Evolutionary conservation across 176 grass and related monocot species (phyloP).

Genomic region (Poa pratensis): DNA sequence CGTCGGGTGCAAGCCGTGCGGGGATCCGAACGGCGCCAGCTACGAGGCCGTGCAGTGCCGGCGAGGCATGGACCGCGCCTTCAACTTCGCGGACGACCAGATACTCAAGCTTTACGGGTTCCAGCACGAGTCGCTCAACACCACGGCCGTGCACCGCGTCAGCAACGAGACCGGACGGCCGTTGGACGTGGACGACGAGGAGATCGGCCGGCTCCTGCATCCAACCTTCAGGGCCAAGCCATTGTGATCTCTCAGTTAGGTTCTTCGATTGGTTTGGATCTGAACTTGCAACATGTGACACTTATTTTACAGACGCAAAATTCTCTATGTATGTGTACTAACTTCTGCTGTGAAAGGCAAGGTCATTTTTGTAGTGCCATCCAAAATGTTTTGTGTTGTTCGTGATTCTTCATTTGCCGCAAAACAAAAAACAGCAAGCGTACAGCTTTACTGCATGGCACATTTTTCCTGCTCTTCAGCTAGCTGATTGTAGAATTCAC

Average conservation of each 20-base stretch:
- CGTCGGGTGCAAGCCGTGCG: conserved; percentile 95
- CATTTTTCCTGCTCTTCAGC: too few species aligned
- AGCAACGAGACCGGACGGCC: conserved; percentile 63
- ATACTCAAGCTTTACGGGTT: conserved; percentile 84
- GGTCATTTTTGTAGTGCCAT: neutral
- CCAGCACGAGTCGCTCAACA: conserved; percentile 65
- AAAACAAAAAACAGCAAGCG: neutral
- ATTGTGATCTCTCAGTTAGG: neutral
- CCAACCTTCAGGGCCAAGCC: conserved; percentile 54
- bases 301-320: neutral
- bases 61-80: conserved; percentile 69
- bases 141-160: conserved; percentile 57
- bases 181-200: conserved; percentile 58
- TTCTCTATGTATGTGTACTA: neutral
- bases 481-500: too few species aligned
- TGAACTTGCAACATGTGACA: neutral
- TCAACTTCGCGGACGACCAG: conserved; percentile 96
- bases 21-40: conserved; percentile 50
- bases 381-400: neutral
- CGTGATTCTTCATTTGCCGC: neutral
- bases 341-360: too few species aligned
- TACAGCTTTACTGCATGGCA: neutral
- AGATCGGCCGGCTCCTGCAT: conserved; percentile 68
- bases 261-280: neutral
- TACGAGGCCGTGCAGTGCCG: conserved; percentile 60